A percentile compares a stretch with the other conserved stretches of the same genome.
phyloP scores from a whole-genome alignment of 345 rosid species.

The Mallotus nudiflorus region DNA sequence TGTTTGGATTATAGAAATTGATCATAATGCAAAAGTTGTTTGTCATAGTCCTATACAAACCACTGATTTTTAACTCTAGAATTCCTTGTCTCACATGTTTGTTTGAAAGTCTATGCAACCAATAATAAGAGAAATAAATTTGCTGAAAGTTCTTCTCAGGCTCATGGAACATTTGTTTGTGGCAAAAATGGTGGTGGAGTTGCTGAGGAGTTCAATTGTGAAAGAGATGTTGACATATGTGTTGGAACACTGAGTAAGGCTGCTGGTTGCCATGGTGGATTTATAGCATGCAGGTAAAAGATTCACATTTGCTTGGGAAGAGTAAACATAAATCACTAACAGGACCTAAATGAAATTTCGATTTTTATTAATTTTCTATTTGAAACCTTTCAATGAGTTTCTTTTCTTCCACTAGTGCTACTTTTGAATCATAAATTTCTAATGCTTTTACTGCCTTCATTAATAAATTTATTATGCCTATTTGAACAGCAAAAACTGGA shows the following conservation, averaged over 20 bases:
- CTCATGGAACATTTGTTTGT: conserved; percentile 96
- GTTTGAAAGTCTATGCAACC: neutral
- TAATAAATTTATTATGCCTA: conserved; percentile 4
- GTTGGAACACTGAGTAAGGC: conserved; percentile 96
- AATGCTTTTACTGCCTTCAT: neutral
- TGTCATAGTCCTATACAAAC: neutral
- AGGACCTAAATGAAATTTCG: neutral
- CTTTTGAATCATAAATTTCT: neutral
- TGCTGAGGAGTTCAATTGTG: conserved; percentile 84
- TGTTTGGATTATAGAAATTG: neutral
- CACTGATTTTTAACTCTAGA: neutral
- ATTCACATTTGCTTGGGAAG: conserved; percentile 1
- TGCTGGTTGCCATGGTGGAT: conserved; percentile 98
- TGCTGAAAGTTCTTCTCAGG: conserved; percentile 45
- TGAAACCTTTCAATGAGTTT: neutral
- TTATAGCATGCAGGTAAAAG: conserved; percentile 85
- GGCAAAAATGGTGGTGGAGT: conserved; percentile 93
- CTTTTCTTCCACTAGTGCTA: neutral
- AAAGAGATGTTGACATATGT: conserved; percentile 74
- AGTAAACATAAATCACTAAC: no score
- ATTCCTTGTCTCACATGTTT: neutral
- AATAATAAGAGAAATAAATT: neutral
- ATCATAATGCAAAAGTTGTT: neutral
- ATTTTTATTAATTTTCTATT: neutral
- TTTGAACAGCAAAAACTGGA: conserved; percentile 76